Evolutionary conservation across 257 asterid species (phyloP).

Genomic region (Nicotiana knightiana): DNA sequence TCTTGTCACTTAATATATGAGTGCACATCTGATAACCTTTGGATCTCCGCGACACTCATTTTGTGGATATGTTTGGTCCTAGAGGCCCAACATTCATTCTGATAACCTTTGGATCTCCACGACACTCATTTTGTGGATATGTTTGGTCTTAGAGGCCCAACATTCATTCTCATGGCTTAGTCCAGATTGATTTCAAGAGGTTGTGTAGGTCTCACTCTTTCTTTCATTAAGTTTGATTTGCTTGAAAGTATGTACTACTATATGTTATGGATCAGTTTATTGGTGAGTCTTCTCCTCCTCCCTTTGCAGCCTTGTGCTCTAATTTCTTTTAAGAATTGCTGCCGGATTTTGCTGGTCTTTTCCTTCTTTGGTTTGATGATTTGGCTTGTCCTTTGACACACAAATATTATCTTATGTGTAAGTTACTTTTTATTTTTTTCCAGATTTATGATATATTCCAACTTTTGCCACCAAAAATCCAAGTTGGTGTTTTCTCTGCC

Average conservation of each 20-base stretch:
- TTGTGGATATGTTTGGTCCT: not conserved
- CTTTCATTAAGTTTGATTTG: not conserved
- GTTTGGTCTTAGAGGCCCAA: not conserved
- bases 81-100: not conserved
- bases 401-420: constrained; percentile 17
- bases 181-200: not conserved
- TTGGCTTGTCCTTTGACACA: not conserved
- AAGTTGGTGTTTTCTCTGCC: constrained; percentile 59
- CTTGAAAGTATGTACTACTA: not conserved
- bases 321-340: not conserved
- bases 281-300: not conserved
- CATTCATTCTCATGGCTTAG: not conserved
- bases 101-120: not conserved
- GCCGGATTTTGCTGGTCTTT: not conserved
- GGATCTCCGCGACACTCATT: not conserved
- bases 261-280: not conserved
- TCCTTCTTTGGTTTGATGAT: not conserved
- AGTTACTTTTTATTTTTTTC: not conserved
- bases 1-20: not conserved
- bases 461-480: constrained; percentile 56
- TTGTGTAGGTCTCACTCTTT: not conserved
- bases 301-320: not conserved
- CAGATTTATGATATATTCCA: constrained; percentile 27
- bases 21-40: not conserved
- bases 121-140: not conserved